Base-by-base conservation (phyloP, 1,284 basidiomycete genomes). In the Boletus albobrunnescens region DNA sequence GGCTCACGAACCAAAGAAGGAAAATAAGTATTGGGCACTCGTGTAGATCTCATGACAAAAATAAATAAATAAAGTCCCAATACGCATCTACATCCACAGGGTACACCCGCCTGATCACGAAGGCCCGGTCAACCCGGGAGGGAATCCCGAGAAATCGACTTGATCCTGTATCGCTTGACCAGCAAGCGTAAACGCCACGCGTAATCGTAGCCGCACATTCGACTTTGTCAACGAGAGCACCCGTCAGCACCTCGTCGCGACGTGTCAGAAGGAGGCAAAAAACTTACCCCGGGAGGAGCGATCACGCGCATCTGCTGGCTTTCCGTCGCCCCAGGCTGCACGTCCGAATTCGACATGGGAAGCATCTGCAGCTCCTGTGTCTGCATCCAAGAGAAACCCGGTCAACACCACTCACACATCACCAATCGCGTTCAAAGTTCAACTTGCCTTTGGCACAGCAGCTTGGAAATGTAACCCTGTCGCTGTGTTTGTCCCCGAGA, bases 301-400 rank as follows among this genome's bases (percentile, higher is more conserved):
- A 93, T 78, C 24, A 99, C 83, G 10, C 94, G 80, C 85, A 99
- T 86, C 61, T 95, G 92, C 67, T 99, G 96, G 14, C 93, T 96
- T 69, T 97, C 95, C 16, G 81, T 80, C 9, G 81, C 71, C 1
- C 92, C 93, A 0, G 92, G 86, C 13, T 69, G 71, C 20, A 99
- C 76, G 44, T 82, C 84, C 10, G 87, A 71, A 67, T 86, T 94
- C 8, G 92, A 94, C 84, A 99, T 98, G 6, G 95, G 91, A 50
- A 94, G 79, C 95, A 99, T 99, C 66, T 98, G 94, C 49, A 99
- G 68, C 65, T 97, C 94, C 72, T 98, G 95, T 0, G 93, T 93
- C 93, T 96, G 60, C 5, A 37, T 11, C 41, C 46, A 16, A 46
- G n/a, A 36, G n/a, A 45, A n/a, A 20, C 6, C 16, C 20, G 11